Percentiles rank a stretch among this genome's conserved stretches.
phyloP scores from a whole-genome alignment of 1,284 basidiomycete genomes.

The Melampsora americana region DNA sequence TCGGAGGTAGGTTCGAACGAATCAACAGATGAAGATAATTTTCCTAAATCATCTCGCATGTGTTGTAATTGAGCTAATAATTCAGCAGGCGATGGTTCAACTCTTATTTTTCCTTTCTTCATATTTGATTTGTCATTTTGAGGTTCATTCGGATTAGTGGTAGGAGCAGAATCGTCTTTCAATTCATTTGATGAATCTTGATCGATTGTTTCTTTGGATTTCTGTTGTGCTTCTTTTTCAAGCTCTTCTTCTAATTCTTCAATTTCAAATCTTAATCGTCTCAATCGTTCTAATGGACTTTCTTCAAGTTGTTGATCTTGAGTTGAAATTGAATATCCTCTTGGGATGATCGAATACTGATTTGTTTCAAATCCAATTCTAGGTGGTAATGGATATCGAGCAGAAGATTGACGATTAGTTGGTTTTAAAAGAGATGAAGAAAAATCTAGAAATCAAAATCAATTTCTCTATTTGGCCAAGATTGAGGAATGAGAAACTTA shows the following conservation, averaged over 20 bases:
- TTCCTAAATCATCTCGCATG: conserved; percentile 34
- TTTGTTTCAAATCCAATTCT: conserved; percentile 30
- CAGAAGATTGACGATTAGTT: conserved; percentile 17
- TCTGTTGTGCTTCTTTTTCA: conserved; percentile 34
- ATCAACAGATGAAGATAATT: conserved; percentile 11
- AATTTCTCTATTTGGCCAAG: not conserved
- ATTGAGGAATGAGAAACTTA: not conserved
- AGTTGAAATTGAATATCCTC: conserved; percentile 24
- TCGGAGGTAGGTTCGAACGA: conserved; percentile 1
- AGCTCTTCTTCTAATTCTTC: conserved; percentile 57
- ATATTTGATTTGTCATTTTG: not conserved
- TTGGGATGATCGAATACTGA: conserved; percentile 29
- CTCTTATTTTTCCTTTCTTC: conserved; percentile 12
- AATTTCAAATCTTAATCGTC: conserved; percentile 57
- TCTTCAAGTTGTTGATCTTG: conserved; percentile 49
- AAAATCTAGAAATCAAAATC: conserved; percentile 20
- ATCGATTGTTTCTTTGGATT: conserved; percentile 46
- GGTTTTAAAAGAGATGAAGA: conserved; percentile 35
- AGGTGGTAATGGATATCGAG: conserved; percentile 32
- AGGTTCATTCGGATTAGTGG: not conserved
- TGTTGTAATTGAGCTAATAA: conserved; percentile 30
- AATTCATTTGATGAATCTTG: not conserved
- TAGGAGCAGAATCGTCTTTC: not conserved
- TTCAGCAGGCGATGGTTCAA: conserved; percentile 21
- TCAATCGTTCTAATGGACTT: conserved; percentile 55